Conservation (phyloP, 495 filamentous ascomycete species). For the Penicillium bialowiezense region DNA sequence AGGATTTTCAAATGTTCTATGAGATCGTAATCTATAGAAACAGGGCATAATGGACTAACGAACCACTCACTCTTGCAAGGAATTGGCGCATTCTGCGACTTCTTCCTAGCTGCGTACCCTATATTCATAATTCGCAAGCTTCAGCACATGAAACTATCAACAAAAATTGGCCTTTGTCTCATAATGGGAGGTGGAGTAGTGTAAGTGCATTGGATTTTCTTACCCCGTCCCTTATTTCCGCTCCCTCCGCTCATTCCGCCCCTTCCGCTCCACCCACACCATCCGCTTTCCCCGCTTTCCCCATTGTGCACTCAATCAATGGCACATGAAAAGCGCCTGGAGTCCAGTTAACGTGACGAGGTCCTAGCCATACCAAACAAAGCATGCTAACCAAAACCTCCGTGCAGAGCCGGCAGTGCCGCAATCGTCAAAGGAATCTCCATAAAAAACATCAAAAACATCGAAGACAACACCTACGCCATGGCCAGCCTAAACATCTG, state of each 20-base stretch:
- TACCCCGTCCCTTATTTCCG: too few relatives aligned
- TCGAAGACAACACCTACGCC: conserved; percentile 17
- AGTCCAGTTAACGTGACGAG: too few relatives aligned
- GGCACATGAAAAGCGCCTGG: too few relatives aligned
- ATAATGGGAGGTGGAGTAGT: conserved; percentile 38
- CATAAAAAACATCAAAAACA: background rate
- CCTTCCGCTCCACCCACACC: too few relatives aligned
- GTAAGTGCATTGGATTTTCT: conserved; percentile 17
- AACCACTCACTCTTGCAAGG: background rate
- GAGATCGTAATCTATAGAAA: too few relatives aligned
- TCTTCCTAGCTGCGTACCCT: conserved; percentile 33
- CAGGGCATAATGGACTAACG: conserved; percentile 2
- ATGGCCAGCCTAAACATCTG: conserved; percentile 24
- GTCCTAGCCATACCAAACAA: too few relatives aligned
- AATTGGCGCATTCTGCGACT: conserved; percentile 29
- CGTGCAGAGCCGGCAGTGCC: conserved; percentile 21
- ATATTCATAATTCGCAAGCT: conserved; percentile 31
- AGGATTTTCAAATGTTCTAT: too few relatives aligned
- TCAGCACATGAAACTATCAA: conserved; percentile 24
- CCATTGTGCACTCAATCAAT: too few relatives aligned
- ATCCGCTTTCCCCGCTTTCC: too few relatives aligned
- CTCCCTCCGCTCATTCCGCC: too few relatives aligned
- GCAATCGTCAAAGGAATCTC: conserved; percentile 20
- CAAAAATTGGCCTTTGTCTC: conserved; percentile 32
- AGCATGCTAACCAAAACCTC: background rate